Evolutionary conservation across 805 yeast species (phyloP), one percentile per base, ranked within the genome.

Genomic region (Lachancea kluyveri): DNA sequence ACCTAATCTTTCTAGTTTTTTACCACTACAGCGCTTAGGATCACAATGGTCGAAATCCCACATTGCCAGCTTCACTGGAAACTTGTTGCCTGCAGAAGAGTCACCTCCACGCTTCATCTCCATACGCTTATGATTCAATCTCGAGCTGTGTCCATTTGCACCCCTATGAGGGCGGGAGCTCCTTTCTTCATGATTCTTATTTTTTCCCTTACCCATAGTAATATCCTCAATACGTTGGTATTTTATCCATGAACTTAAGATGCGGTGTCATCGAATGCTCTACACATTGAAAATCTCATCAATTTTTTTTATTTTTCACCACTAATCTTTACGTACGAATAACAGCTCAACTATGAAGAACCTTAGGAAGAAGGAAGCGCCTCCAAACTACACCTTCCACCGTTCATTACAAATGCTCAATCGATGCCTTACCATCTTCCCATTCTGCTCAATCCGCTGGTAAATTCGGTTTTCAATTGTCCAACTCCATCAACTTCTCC

Each of bases 31-130:
- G 52, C 96, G 70, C 53, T 92, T 92, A 1, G 98, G 98, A 60
- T 92, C 98, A 63, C 98, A 92, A 54, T 92, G 98, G 44, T 88
- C 95, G 52, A 92, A 92, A 57, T 92, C 98, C 96, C 98, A 90
- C 98, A 90, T 90, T 11, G 96, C 96, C 41, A 88, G 57, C 50
- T 85, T 87, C 20, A 81, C 79, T 1, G 94, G 95, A 50, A 85
- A 83, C 30, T 69, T 62, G 44, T 57, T 32, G 53, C 28, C 38
- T 8, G 45, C 39, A 16, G 37, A 38, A 16, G 23, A 17, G 8
- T 28, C 35, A 3, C 41, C 46, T 15, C 42, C 42, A 28, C 57
- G 62, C 29, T 53, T 63, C 35, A 52, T 42, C 31, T 64, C 68
- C 41, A 48, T 52, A 11, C 55, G 64, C 30, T 63, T 67, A 36